Base-by-base conservation (phyloP, 2,329 filamentous ascomycete genomes). In the Elsinoe perseae region DNA sequence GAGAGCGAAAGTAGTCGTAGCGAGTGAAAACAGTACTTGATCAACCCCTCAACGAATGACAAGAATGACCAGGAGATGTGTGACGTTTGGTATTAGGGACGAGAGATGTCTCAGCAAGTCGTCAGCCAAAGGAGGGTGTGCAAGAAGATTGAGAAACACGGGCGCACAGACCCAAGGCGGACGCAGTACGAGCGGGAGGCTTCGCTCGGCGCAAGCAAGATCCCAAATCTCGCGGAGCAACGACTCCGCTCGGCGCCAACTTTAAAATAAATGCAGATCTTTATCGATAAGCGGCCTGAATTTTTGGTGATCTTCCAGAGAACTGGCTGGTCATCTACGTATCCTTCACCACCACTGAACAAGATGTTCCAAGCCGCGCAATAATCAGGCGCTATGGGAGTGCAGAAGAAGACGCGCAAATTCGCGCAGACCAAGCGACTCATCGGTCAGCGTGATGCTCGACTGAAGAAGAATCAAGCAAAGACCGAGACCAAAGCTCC, bases 391-490 rank as follows among this genome's bases (percentile, higher is more conserved):
- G 18, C 9, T 32, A 96, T 96, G 92, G 91, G 90, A 73, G 82
- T 90, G 64, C 82, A 85, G 61, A 95, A 95, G 77, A 89, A 85
- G 71, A 95, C 89, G 54, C 84, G 91, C 76, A 96, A 96, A 76
- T 97, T 95, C 71, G 92, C 84, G 32, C 63, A 82, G 73, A 83
- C 90, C 68, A 95, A 95, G 77, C 80, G 89, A 64, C 76, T 95
- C 54, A 90, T 96, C 64, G 85, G 87, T 50, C 83, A 87, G 66
- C 82, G 84, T 58, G 91, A 97, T 77, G 83, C 81, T 44, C 80
- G 90, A 57, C 77, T 95, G 70, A 90, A 92, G 72, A 85, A 89
- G 73, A 95, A 95, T 73, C 80, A 86, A 64, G 81, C 78, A 57
- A 83, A 84, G 64, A 75, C 76, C 32, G 71, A 79, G 62, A 78